Percentiles rank a stretch among this genome's conserved stretches.
Conservation (phyloP, 225 moss, liverwort and hornwort genomes). For the Lunularia cruciata region DNA sequence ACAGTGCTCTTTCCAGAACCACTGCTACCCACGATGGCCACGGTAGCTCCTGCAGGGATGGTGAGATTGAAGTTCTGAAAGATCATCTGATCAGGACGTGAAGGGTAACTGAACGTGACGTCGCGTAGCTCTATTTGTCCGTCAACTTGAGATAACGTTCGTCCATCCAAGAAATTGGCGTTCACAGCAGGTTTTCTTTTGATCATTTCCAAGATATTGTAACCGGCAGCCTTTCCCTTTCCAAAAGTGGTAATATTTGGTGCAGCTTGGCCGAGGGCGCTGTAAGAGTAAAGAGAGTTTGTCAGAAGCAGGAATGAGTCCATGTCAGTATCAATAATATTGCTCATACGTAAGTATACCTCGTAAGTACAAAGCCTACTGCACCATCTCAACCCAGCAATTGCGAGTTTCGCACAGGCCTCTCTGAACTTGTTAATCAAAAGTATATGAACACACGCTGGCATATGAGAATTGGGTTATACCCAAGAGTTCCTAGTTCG, state of each 20-base stretch:
- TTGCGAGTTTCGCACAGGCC: too few relatives aligned
- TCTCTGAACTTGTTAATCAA: too few relatives aligned
- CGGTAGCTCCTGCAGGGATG: constrained; percentile 74
- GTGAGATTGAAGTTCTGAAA: constrained; percentile 71
- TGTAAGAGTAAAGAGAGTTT: too few relatives aligned
- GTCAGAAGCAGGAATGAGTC: not conserved
- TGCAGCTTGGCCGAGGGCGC: constrained; percentile 81
- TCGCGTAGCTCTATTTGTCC: constrained; percentile 77
- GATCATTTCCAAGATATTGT: constrained; percentile 75
- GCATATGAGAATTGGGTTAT: too few relatives aligned
- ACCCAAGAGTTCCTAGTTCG: too few relatives aligned
- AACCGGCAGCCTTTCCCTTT: constrained; percentile 81
- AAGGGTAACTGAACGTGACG: constrained; percentile 84
- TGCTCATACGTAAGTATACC: too few relatives aligned
- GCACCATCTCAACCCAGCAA: too few relatives aligned
- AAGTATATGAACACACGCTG: too few relatives aligned
- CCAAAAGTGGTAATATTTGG: constrained; percentile 81
- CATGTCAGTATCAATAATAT: too few relatives aligned
- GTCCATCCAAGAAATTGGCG: constrained; percentile 52
- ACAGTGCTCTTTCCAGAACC: constrained; percentile 62
- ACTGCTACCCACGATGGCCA: constrained; percentile 84
- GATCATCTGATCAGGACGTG: constrained; percentile 74
- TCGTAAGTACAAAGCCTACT: too few relatives aligned
- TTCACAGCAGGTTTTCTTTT: constrained; percentile 66
- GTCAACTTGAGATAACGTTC: constrained; percentile 54